Evolutionary conservation across 2,329 filamentous ascomycete genomes (phyloP).

Genomic region (Berkeleyomyces rouxiae): DNA sequence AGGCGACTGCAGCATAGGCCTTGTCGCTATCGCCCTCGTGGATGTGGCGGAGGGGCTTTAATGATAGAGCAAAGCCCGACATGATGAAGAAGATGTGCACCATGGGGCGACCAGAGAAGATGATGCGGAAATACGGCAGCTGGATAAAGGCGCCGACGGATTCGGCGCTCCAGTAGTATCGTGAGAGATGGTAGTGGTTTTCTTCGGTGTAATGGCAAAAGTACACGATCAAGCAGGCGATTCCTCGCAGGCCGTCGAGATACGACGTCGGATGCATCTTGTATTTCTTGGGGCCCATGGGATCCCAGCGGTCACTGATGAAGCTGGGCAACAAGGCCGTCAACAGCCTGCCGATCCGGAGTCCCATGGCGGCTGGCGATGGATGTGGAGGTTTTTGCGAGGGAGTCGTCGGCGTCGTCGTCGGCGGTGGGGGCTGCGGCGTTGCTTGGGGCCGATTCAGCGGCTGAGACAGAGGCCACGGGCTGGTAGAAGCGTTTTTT

Average conservation of each 20-base stretch:
- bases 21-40: slow-evolving; percentile 9
- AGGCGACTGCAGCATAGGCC: slow-evolving; percentile 23
- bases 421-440: not conserved
- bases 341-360: slow-evolving; percentile 5
- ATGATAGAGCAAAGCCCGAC: slow-evolving; percentile 42
- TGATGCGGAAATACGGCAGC: slow-evolving; percentile 36
- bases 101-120: slow-evolving; percentile 38
- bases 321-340: slow-evolving; percentile 13
- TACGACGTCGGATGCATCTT: slow-evolving; percentile 35
- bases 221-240: slow-evolving; percentile 39
- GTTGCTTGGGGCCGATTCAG: not conserved
- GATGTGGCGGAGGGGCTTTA: slow-evolving; percentile 32
- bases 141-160: slow-evolving; percentile 24
- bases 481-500: not conserved
- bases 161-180: slow-evolving; percentile 29
- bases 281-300: slow-evolving; percentile 10
- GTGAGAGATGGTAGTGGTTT: slow-evolving; percentile 13
- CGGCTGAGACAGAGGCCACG: not conserved
- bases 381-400: not conserved
- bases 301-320: slow-evolving; percentile 12
- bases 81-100: slow-evolving; percentile 47
- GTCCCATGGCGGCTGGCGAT: slow-evolving; percentile 1
- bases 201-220: slow-evolving; percentile 33
- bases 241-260: slow-evolving; percentile 40
- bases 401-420: not conserved